phyloP scores from a whole-genome alignment of 768 basidiomycete species.

The Lyophyllum semitale region DNA sequence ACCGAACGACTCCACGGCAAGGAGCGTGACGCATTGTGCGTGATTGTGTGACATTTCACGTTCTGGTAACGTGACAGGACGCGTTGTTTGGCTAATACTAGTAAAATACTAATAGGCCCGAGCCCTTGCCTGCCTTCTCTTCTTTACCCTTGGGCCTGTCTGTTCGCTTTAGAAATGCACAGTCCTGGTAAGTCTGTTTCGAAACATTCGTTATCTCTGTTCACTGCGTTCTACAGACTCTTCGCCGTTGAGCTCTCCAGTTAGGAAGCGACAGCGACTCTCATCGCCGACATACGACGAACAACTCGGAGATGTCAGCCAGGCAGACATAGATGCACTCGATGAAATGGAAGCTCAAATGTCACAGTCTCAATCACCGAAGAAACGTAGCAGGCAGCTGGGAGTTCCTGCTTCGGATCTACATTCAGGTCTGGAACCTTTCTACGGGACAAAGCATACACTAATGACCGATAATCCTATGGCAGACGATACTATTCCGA shows the following conservation, averaged over 20 bases:
- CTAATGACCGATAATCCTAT: not conserved
- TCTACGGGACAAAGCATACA: not conserved
- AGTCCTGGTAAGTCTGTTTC: conserved; percentile 3
- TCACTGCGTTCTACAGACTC: conserved; percentile 9
- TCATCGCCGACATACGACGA: conserved; percentile 69
- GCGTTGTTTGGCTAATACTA: conserved; percentile 17
- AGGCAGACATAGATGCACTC: conserved; percentile 56
- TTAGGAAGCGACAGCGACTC: conserved; percentile 59
- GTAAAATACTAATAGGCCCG: too few species aligned
- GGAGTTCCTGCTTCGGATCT: not conserved
- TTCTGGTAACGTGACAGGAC: conserved; percentile 24
- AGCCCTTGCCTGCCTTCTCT: not conserved
- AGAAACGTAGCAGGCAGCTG: conserved; percentile 5
- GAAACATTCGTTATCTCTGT: not conserved
- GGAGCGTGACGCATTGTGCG: conserved; percentile 2
- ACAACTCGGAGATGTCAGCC: conserved; percentile 49
- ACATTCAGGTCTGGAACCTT: conserved; percentile 10
- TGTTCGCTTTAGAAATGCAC: not conserved
- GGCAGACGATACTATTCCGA: not conserved
- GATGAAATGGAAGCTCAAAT: conserved; percentile 53
- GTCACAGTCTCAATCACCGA: conserved; percentile 14
- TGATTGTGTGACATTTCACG: conserved; percentile 16
- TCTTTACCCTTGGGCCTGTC: not conserved
- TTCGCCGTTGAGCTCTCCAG: conserved; percentile 44
- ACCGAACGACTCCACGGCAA: too few species aligned